Base-by-base conservation (phyloP, 495 filamentous ascomycete species). In the Daldinia vernicosa region DNA sequence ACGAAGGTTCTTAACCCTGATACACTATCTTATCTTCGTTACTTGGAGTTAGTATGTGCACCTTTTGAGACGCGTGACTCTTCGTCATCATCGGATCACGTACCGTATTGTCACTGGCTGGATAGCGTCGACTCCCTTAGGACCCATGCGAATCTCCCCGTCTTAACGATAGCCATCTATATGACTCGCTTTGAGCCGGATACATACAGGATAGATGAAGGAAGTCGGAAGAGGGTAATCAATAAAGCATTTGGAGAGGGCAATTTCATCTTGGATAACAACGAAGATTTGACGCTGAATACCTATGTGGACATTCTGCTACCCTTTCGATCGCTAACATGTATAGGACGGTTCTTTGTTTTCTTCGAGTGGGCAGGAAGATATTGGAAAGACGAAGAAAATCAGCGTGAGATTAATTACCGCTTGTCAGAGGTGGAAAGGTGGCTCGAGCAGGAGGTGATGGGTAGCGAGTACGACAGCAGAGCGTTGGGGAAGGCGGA, bases 21-120 rank as follows among this genome's bases (percentile, higher is more conserved):
- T 47, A 47, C 43, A 47, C 19, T 47, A 47, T 47, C 43, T 24
- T 22, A 47, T 22, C 43, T 47, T 47, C 43, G 43, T 47, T 24
- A 47, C 17, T 47, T 47, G 17, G 43, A 47, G 19, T 24, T 47
- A 24, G 43, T 47, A 47, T 47, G 43, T 24, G 19, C 43, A 22
- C 43, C 43, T 22, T 47, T 47, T 14, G 8, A 22, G 17, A 24
- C 7, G 8, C 17, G 12, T 24, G 9, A 24, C 8, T 3, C 43
- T 15, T 47, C 4, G 8, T 5, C 9, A 5, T 1, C 17, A 11
- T 2, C 17, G n/a, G 43, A 24, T 47, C 0, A 19, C 9, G 43
- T 12, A 24, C 7, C 43, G 2, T 22, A 47, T 4, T 3, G 12
- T 47, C 43, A 47, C 19, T 47, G 19, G 19, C 19, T 24, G 43